Percentiles rank a stretch among this genome's conserved stretches.
phyloP scores from a whole-genome alignment of 2,329 filamentous ascomycete genomes.

The Chaetoscypha palmicola region DNA sequence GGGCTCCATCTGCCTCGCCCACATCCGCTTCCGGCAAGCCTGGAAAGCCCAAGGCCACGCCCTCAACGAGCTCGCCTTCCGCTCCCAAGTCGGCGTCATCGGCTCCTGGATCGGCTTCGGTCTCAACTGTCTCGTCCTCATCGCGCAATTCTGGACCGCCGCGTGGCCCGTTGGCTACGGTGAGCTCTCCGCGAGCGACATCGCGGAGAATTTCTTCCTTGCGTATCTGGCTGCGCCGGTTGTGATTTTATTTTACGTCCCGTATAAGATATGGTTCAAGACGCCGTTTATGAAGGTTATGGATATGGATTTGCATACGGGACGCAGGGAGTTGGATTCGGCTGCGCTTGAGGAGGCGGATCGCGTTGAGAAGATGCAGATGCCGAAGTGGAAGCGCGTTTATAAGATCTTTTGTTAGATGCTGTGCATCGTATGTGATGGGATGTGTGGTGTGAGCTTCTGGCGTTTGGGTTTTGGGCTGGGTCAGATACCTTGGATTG shows the following conservation, averaged over 20 bases:
- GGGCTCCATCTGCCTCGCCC: conserved; percentile 57
- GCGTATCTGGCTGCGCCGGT: conserved; percentile 44
- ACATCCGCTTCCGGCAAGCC: conserved; percentile 60
- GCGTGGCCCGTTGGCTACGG: conserved; percentile 42
- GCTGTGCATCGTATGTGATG: background rate
- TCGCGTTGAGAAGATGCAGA: conserved; percentile 58
- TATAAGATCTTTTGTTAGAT: conserved; percentile 64
- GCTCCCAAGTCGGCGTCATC: conserved; percentile 49
- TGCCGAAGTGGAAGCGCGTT: conserved; percentile 68
- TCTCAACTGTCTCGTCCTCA: conserved; percentile 41
- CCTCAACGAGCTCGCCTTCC: conserved; percentile 59
- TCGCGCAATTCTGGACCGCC: conserved; percentile 37
- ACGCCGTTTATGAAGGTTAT: conserved; percentile 58
- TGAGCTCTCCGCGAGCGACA: conserved; percentile 17
- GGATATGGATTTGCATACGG: conserved; percentile 81
- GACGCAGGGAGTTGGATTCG: conserved; percentile 75
- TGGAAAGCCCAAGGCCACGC: conserved; percentile 52
- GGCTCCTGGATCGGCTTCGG: conserved; percentile 57
- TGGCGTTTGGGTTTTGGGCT: too few relatives aligned
- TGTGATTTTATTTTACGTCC: conserved; percentile 39
- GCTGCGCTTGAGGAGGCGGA: conserved; percentile 72
- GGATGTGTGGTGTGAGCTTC: too few relatives aligned
- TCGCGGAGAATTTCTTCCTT: conserved; percentile 49
- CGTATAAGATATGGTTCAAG: conserved; percentile 43
- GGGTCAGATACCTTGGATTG: too few relatives aligned